Base-by-base conservation (phyloP, 352 stramenopile species). In the Globisporangium cederbergense region DNA sequence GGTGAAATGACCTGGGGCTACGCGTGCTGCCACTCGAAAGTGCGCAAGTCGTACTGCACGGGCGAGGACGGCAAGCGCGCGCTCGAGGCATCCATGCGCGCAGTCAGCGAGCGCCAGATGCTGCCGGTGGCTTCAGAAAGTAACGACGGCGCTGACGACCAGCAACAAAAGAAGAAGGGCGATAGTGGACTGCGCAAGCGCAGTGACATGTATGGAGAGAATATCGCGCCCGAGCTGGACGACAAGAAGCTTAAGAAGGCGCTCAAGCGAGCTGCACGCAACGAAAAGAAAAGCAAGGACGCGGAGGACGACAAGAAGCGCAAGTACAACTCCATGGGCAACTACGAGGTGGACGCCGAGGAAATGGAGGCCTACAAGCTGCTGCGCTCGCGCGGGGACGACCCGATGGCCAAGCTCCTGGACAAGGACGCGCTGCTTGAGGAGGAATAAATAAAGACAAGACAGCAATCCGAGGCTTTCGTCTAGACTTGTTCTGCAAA, bases 321-420 rank as follows among this genome's bases (percentile, higher is more conserved):
- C 71, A 98, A 98, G 75, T 98, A 98, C 78, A 97, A 98, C 73
- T 98, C 92, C 7, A 84, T 97, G 68, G 74, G 85, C 53, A 86
- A 77, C 62, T 86, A 90, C 54, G 90, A 98, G 64, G 93, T 98
- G 9, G 94, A 95, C n/a, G 87, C 88, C 13, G 96, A 98, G 69
- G 91, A 98, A 63, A 98, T 99, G 93, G 96, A 99, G 74, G 95
- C 93, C 8, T 99, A 98, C 77, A 91, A 97, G 60, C 69, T 97
- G 60, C 77, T 83, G 30, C 98, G 97, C 68, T 88, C 86, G 51
- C 79, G 81, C 7, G 76, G 71, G 10, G 91, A 97, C 53, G 95
- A 98, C 77, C 94, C 96, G 8, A 98, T 99, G 96, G 88, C 90
- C n/a, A 97, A 98, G 63, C 74, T 98, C 14, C 67, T 94, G 13